A percentile compares a stretch with the other conserved stretches of the same genome.
These are phyloP conservation scores for Lactarius deliciosus DNA, from an alignment of 768 basidiomycete species.

Conservation along the genomic window DNA sequence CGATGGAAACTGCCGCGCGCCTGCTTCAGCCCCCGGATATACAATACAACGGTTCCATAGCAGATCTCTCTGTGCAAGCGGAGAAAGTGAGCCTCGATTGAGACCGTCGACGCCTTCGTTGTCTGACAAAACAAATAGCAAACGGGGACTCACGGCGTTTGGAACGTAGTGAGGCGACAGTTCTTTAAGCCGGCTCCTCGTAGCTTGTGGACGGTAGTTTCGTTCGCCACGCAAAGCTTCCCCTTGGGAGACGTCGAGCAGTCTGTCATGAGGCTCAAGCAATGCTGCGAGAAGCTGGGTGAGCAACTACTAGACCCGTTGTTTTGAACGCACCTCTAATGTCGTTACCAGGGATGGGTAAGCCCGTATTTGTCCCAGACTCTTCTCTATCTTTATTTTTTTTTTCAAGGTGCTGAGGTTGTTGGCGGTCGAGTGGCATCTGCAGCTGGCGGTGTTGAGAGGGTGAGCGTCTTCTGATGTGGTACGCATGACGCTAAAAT, in stretches of 20 bases:
- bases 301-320: not conserved
- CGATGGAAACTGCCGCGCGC: slow-evolving; percentile 20
- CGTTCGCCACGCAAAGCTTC: slow-evolving; percentile 20
- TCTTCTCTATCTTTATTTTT: slow-evolving; percentile 1
- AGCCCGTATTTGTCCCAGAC: not conserved
- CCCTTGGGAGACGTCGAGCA: slow-evolving; percentile 1
- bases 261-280: slow-evolving; percentile 6
- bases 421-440: slow-evolving; percentile 15
- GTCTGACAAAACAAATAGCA: slow-evolving; percentile 2
- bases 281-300: slow-evolving; percentile 23
- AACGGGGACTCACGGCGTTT: slow-evolving; percentile 20
- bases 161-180: slow-evolving; percentile 27
- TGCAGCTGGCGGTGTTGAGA: slow-evolving; percentile 23
- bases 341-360: slow-evolving; percentile 17
- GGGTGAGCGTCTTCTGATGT: slow-evolving; percentile 14
- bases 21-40: slow-evolving; percentile 25
- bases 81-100: slow-evolving; percentile 7
- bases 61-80: slow-evolving; percentile 14
- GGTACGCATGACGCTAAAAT: not conserved
- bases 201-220: slow-evolving; percentile 22
- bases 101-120: not conserved
- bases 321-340: not conserved
- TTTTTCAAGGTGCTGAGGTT: slow-evolving; percentile 7
- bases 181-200: slow-evolving; percentile 21
- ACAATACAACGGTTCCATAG: slow-evolving; percentile 16